Conservation (phyloP, 371 early-diverging fungal genomes). For the Cokeromyces recurvatus region DNA sequence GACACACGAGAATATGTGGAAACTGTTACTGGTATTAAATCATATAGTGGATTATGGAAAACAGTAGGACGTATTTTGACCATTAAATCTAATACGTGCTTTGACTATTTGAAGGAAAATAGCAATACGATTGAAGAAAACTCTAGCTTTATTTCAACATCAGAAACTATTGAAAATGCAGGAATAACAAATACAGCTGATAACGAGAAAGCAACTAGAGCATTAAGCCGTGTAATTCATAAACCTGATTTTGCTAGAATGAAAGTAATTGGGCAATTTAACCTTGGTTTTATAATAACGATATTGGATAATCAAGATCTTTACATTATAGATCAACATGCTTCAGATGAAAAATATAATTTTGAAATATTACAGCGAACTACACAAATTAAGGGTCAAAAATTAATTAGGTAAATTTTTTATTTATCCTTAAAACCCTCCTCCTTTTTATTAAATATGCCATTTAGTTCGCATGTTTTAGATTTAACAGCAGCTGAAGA, state of each 20-base stretch:
- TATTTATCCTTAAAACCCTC: not conserved
- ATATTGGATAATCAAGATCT: slow-evolving; percentile 62
- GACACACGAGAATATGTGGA: slow-evolving; percentile 2
- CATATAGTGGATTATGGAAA: slow-evolving; percentile 3
- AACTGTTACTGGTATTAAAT: not conserved
- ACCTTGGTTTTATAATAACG: slow-evolving; percentile 95
- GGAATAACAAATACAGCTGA: slow-evolving; percentile 38
- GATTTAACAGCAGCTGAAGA: slow-evolving; percentile 80
- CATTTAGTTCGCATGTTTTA: slow-evolving; percentile 35
- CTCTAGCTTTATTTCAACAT: too few species aligned
- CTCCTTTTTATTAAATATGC: not conserved
- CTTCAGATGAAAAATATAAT: slow-evolving; percentile 97
- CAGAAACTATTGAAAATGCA: slow-evolving; percentile 14
- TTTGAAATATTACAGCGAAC: slow-evolving; percentile 79
- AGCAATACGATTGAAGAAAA: too few species aligned
- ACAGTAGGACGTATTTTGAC: slow-evolving; percentile 2
- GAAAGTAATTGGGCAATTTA: slow-evolving; percentile 96
- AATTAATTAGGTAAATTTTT: not conserved
- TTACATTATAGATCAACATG: slow-evolving; percentile 98
- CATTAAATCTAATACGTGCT: not conserved
- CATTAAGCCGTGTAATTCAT: slow-evolving; percentile 58
- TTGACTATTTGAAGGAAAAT: too few species aligned
- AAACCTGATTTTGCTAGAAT: slow-evolving; percentile 85
- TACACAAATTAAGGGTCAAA: slow-evolving; percentile 42
- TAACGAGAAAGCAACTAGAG: slow-evolving; percentile 47